Evolutionary conservation across 1,139 yeast species (phyloP), one percentile per base, ranked within the genome.

Genomic region (Eremothecium sinecaudum): DNA sequence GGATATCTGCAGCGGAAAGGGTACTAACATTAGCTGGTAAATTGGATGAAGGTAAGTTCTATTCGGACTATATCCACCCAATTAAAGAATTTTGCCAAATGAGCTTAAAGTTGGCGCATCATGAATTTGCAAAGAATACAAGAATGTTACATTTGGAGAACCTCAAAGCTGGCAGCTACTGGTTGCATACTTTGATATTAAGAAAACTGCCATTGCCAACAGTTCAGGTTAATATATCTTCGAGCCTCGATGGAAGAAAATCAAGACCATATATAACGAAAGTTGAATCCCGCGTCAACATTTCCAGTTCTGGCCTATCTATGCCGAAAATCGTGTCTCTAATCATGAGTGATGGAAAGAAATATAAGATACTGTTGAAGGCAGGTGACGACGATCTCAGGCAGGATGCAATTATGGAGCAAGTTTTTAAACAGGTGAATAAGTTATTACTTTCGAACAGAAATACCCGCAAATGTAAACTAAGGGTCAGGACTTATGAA

Each of bases 401-500:
- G 36, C 98, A 92, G 57, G 99, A 92, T 58, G 82, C 94, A 0
- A 83, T 90, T 41, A 92, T 92, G 98, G 94, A 87, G 53, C 98
- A 90, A 53, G 97, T 90, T 1, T 92, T 92, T 56, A 79, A 69
- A 18, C 83, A 86, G 52, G 95, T 86, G 13, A 84, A 87, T 50
- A 61, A 64, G n/a, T 70, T 87, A 28, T 68, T 90, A 40, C 56
- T 49, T 11, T 64, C 64, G 22, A 75, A 81, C 48, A 65, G 68
- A 33, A 73, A 71, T 28, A 69, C 93, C 0, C 56, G 75, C 22
- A 67, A 61, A 32, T 58, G 90, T 12, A 59, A 66, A 1, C 61
- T 90, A 35, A 63, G 69, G 5, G 72, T 90, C 2, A 61, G 95
- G 33, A 87, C 97, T 0, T 92, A 92, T 56, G 80, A 79, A 42